Percentiles rank a stretch among this genome's conserved stretches.
phyloP scores from a whole-genome alignment of 352 stramenopile species.

The Sclerospora graminicola region DNA sequence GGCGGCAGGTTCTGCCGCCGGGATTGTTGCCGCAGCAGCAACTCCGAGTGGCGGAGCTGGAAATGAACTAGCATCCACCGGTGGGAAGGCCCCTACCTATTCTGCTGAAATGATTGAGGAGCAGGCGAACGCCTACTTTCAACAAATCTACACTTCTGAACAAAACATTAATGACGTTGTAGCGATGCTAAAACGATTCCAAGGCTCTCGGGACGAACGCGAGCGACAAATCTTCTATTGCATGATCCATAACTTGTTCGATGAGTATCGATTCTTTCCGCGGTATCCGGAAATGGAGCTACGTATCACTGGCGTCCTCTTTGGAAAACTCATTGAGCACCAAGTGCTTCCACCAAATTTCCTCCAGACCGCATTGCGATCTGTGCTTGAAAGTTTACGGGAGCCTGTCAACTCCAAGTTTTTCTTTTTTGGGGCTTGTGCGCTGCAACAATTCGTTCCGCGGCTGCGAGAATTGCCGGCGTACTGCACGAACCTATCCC shows the following conservation, averaged over 20 bases:
- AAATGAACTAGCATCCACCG: constrained; percentile 9
- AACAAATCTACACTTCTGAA: constrained; percentile 98
- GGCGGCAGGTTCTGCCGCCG: constrained; percentile 1
- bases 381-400: constrained; percentile 94
- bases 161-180: constrained; percentile 97
- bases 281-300: constrained; percentile 99
- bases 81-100: constrained; percentile 34
- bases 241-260: constrained; percentile 99
- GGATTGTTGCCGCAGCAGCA: constrained; percentile 10
- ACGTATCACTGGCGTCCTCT: constrained; percentile 96
- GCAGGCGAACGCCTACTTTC: constrained; percentile 97
- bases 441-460: constrained; percentile 96
- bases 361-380: constrained; percentile 94
- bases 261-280: constrained; percentile 99
- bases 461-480: constrained; percentile 94
- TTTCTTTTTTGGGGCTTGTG: constrained; percentile 98
- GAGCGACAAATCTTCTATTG: constrained; percentile 99
- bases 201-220: constrained; percentile 89
- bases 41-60: constrained; percentile 2
- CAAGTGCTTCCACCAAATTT: constrained; percentile 97
- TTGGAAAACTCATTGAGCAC: constrained; percentile 97
- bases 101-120: constrained; percentile 96
- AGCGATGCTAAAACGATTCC: constrained; percentile 98
- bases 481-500: constrained; percentile 96
- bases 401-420: constrained; percentile 96